Conservation (phyloP, 2,329 filamentous ascomycete species). For the Helicocarpus griseus region DNA sequence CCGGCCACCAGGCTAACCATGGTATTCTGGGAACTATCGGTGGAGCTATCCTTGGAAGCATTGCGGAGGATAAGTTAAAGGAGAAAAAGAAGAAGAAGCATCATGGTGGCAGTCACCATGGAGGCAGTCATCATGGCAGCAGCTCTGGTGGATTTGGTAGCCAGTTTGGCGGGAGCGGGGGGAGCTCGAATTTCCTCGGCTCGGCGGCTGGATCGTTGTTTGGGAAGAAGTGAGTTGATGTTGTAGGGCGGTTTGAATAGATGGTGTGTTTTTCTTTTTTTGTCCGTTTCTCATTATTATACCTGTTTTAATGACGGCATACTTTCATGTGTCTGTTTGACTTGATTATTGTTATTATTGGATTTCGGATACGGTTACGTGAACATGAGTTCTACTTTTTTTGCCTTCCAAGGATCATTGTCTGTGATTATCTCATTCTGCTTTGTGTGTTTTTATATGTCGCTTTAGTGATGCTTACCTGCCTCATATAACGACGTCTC, state of each 20-base stretch:
- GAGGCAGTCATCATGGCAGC: constrained; percentile 2
- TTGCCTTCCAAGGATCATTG: too few relatives aligned
- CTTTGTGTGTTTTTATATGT: background rate
- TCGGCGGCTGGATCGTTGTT: constrained; percentile 2
- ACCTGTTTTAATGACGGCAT: background rate
- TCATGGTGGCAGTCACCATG: constrained; percentile 16
- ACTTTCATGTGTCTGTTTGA: too few relatives aligned
- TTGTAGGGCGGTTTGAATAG: background rate
- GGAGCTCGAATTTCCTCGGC: background rate
- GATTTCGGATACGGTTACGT: too few relatives aligned
- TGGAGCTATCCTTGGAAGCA: constrained; percentile 37
- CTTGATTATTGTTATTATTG: too few relatives aligned
- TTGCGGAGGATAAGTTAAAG: constrained; percentile 37
- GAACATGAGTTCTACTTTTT: too few relatives aligned
- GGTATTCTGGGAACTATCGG: constrained; percentile 40
- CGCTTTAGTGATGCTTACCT: background rate
- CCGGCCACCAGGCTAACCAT: constrained; percentile 39
- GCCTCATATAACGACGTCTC: background rate
- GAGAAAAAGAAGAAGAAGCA: constrained; percentile 31
- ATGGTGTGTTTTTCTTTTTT: background rate
- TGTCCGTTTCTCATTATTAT: background rate
- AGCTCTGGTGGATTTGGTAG: background rate
- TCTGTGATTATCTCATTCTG: background rate
- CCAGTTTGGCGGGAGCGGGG: background rate
- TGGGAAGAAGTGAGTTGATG: constrained; percentile 5